phyloP scores from a whole-genome alignment of 2,329 filamentous ascomycete genomes.

The Colletotrichum zoysiae region DNA sequence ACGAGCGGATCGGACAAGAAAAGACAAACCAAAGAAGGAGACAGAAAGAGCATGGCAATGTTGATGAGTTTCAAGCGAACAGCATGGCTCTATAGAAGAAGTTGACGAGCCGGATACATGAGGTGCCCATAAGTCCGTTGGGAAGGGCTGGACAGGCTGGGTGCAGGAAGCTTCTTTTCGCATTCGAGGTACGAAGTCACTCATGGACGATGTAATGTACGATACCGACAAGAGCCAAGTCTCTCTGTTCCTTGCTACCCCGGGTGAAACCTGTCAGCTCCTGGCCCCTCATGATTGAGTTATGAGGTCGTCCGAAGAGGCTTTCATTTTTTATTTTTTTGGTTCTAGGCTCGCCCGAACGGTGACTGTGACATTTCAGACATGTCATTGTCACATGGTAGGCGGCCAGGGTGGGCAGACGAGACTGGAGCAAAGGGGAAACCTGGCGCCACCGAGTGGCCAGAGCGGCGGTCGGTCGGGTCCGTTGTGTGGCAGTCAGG shows the following conservation, averaged over 20 bases:
- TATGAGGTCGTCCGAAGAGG: constrained; percentile 15
- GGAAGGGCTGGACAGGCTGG: not conserved
- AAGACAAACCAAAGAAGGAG: too few relatives aligned
- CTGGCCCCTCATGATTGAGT: constrained; percentile 1
- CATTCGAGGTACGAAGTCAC: too few relatives aligned
- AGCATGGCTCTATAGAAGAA: not conserved
- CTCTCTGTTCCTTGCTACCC: not conserved
- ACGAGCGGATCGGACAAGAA: not conserved
- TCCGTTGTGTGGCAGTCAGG: constrained; percentile 9
- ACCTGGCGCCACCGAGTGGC: constrained; percentile 27
- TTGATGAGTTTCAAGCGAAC: not conserved
- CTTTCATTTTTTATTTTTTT: not conserved
- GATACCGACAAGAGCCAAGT: not conserved
- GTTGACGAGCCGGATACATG: not conserved
- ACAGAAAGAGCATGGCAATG: not conserved
- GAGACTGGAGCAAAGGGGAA: constrained; percentile 4
- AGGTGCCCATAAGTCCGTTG: not conserved
- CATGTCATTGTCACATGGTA: constrained; percentile 40
- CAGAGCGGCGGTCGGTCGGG: constrained; percentile 23
- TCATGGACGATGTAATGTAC: not conserved
- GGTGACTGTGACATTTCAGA: constrained; percentile 13
- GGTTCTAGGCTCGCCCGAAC: constrained; percentile 25
- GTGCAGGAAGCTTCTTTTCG: not conserved
- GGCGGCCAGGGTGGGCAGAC: constrained; percentile 12
- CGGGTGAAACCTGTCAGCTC: not conserved